Base-by-base conservation (phyloP, 768 basidiomycete species). In the Kwoniella pini region DNA sequence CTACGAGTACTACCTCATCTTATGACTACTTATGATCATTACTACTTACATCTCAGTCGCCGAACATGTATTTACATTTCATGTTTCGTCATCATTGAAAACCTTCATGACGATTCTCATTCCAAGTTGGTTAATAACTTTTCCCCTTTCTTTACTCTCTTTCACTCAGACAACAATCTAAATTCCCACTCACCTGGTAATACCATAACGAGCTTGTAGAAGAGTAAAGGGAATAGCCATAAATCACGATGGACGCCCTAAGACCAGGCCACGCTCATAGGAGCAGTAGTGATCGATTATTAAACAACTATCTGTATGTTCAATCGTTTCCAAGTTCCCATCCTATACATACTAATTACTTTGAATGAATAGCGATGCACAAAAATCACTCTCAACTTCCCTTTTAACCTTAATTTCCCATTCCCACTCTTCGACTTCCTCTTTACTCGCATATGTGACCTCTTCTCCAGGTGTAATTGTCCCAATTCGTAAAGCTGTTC, bases 361-460 rank as follows among this genome's bases (percentile, higher is more conserved):
- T 61, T 50, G 17, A 30, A 15, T 38, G 9, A 36, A 31, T 46
- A 75, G 73, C 19, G 72, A 76, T 26, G 68, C 75, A 1, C 77
- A 78, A 62, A 78, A 78, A 57, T 53, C 65, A 43, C 65, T 78
- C 28, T 59, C 69, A 21, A 72, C 70, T 11, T 64, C 77, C 15
- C 68, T 78, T 21, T 68, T 78, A 28, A 77, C 70, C 39, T 68
- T 78, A 3, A 67, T 78, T 15, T 78, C 77, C 27, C 75, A 78
- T 54, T 75, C 77, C 6, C 77, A 78, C 58, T 69, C 77, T 6
- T 76, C 77, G 13, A 75, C 77, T 24, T 78, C 77, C 7, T 78
- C 77, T 12, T 60, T 78, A 21, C 66, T 78, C 45, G 77, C 77
- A 51, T 78, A 78, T 50, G 72, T 74, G 9, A 78, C 77, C 22